Base-by-base conservation (phyloP, 768 basidiomycete genomes). In the Boletus bicolor region DNA sequence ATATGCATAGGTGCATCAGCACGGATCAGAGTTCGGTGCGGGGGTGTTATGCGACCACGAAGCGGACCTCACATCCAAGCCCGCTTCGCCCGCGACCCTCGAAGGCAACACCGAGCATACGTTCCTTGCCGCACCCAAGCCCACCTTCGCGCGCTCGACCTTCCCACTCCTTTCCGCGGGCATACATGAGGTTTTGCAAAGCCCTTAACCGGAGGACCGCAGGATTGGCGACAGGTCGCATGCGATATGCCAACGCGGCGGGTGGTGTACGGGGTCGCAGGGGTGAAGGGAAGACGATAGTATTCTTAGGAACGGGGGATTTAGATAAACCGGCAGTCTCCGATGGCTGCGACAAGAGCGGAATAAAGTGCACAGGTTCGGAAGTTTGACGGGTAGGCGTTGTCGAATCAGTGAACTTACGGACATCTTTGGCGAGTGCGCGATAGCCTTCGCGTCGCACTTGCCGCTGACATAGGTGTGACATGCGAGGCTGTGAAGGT, bases 161-260 rank as follows among this genome's bases (percentile, higher is more conserved):
- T 59, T 79, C 79, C 78, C 79, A 80, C 56, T 68, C 63, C 59
- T 73, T 66, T n/a, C 73, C 79, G 4, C 72, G 70, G 57, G 72
- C 71, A 61, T 64, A 75, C 65, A 81, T 74, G 9, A 80, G 67
- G 61, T 85, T 86, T 62, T 82, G 79, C 63, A 85, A 68, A n/a
- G 86, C 87, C 65, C 76, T 77, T 41, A 87, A 64, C 4, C 85
- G 74, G 49, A 87, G 73, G 56, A 80, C 75, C 43, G 80, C 75
- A 7, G 85, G 85, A 61, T 89, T 88, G 51, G 80, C 73, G 6
- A 87, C 76, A 3, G 80, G 80, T 8, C 87, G 76, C 60, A 81
- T 73, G 30, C 86, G 78, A 60, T 78, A 76, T 6, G 69, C 65
- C 49, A 76, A 68, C 10, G 59, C 54, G 26, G 64, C 43, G 17